Percentiles rank a stretch among this genome's conserved stretches.
These are phyloP conservation scores for Fraxinus ornus DNA, from an alignment of 305 asterid genomes.

Conservation along the genomic window DNA sequence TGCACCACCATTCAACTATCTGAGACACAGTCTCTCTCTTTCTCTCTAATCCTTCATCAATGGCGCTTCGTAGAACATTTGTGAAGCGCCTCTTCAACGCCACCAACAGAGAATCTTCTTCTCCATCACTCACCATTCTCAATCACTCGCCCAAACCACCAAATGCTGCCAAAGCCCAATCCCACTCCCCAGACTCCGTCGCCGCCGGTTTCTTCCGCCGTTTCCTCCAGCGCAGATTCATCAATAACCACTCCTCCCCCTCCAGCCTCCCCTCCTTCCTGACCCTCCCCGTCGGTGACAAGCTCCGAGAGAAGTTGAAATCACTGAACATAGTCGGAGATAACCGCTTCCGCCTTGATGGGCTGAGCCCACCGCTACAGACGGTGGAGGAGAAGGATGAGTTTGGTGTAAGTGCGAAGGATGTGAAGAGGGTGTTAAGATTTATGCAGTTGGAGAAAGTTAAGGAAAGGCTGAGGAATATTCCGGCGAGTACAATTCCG, in stretches of 20 bases:
- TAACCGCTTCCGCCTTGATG: conserved; percentile 35
- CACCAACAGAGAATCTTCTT: conserved; percentile 9
- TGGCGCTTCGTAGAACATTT: conserved; percentile 61
- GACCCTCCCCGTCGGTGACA: conserved; percentile 59
- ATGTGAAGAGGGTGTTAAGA: conserved; percentile 58
- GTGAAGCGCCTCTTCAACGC: conserved; percentile 41
- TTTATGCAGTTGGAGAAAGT: conserved; percentile 54
- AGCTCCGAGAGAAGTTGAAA: conserved; percentile 55
- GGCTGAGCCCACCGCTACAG: conserved; percentile 28
- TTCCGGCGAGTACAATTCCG: conserved; percentile 56
- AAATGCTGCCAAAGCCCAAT: conserved; percentile 7
- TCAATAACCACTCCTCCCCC: conserved; percentile 44
- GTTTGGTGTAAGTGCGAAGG: conserved; percentile 37
- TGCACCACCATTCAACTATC: conserved; percentile 31
- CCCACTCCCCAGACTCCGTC: conserved; percentile 27
- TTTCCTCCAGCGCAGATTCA: conserved; percentile 45
- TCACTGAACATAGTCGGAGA: conserved; percentile 40
- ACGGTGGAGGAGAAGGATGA: conserved; percentile 7
- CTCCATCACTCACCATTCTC: conserved; percentile 16
- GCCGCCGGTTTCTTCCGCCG: conserved; percentile 41
- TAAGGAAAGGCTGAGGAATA: conserved; percentile 39
- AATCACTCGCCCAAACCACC: neutral
- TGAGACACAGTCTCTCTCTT: neutral
- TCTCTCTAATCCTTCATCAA: conserved; percentile 17
- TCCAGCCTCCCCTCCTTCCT: conserved; percentile 40